Conservation (phyloP, 2,329 filamentous ascomycete genomes). For the Geosmithia flava region DNA sequence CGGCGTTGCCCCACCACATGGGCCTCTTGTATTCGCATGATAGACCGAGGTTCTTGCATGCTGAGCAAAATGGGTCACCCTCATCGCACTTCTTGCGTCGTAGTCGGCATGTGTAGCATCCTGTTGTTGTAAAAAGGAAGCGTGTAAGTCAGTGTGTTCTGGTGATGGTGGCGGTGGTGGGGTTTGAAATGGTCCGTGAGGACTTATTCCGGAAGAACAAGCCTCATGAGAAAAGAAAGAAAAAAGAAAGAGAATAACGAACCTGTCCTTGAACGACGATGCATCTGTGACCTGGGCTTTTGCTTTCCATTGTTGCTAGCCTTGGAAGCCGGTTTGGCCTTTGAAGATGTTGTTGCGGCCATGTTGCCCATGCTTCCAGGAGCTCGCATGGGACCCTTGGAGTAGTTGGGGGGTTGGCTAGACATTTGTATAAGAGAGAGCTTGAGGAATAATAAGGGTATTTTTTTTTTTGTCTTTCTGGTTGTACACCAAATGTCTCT, state of each 20-base stretch:
- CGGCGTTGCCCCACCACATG: constrained; percentile 94
- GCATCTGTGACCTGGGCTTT: constrained; percentile 74
- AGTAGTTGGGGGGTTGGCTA: constrained; percentile 50
- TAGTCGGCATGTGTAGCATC: constrained; percentile 57
- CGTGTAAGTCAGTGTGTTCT: background rate
- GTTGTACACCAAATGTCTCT: background rate
- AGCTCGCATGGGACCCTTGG: constrained; percentile 35
- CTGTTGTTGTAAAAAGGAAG: constrained; percentile 24
- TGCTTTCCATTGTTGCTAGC: constrained; percentile 32
- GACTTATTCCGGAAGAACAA: too few species aligned
- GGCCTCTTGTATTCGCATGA: constrained; percentile 94
- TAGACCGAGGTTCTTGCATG: constrained; percentile 64
- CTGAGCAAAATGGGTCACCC: constrained; percentile 47
- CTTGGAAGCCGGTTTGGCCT: constrained; percentile 46
- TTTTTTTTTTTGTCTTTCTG: background rate
- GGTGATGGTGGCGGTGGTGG: too few species aligned
- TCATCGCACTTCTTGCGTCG: constrained; percentile 60
- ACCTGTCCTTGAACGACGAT: constrained; percentile 91
- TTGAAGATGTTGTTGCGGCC: constrained; percentile 46
- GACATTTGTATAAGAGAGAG: constrained; percentile 42
- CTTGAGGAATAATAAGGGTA: constrained; percentile 9
- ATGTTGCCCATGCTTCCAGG: constrained; percentile 38
- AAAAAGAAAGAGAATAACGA: constrained; percentile 23
- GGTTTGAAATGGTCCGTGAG: too few species aligned
- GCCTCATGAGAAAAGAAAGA: too few species aligned